A percentile compares a stretch with the other conserved stretches of the same genome.
These are phyloP conservation scores for Lablab purpureus DNA, from an alignment of 306 rosid species.

Conservation along the genomic window DNA sequence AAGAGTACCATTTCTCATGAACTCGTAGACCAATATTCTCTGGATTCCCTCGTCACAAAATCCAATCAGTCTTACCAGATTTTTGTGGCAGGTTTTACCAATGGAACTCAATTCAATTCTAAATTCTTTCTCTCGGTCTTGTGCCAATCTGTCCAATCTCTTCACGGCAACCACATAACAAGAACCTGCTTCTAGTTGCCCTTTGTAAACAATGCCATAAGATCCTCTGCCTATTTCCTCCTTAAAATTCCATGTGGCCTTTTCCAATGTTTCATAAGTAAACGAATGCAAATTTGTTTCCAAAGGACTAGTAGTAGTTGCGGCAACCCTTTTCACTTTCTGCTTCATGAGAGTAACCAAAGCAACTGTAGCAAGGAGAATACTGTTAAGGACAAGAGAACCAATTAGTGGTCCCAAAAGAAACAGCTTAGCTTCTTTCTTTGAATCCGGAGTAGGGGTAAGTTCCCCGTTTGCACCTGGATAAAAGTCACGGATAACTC, in stretches of 20 bases:
- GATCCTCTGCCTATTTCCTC: slow-evolving; percentile 58
- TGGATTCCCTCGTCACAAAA: slow-evolving; percentile 56
- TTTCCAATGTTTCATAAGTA: slow-evolving; percentile 45
- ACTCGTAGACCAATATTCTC: slow-evolving; percentile 53
- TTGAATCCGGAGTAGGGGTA: background rate
- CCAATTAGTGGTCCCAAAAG: slow-evolving; percentile 49
- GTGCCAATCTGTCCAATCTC: slow-evolving; percentile 54
- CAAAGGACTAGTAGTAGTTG: slow-evolving; percentile 30
- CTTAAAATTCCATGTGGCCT: slow-evolving; percentile 48
- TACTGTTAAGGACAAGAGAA: slow-evolving; percentile 33
- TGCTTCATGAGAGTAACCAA: slow-evolving; percentile 22
- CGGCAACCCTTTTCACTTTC: slow-evolving; percentile 13
- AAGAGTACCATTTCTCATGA: slow-evolving; percentile 53
- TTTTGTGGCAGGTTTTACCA: slow-evolving; percentile 56
- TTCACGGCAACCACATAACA: slow-evolving; percentile 47
- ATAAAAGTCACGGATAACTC: slow-evolving; percentile 9
- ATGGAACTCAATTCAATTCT: slow-evolving; percentile 52
- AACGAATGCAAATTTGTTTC: slow-evolving; percentile 51
- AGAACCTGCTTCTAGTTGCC: slow-evolving; percentile 36
- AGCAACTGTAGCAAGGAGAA: slow-evolving; percentile 40
- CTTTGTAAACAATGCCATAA: slow-evolving; percentile 58
- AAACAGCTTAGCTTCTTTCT: slow-evolving; percentile 12
- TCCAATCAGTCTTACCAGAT: slow-evolving; percentile 56
- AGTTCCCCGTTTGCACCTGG: background rate
- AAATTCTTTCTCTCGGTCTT: slow-evolving; percentile 56